Evolutionary conservation across 1,284 basidiomycete species (phyloP).

Genomic region (Sanghuangporus sanghuang): DNA sequence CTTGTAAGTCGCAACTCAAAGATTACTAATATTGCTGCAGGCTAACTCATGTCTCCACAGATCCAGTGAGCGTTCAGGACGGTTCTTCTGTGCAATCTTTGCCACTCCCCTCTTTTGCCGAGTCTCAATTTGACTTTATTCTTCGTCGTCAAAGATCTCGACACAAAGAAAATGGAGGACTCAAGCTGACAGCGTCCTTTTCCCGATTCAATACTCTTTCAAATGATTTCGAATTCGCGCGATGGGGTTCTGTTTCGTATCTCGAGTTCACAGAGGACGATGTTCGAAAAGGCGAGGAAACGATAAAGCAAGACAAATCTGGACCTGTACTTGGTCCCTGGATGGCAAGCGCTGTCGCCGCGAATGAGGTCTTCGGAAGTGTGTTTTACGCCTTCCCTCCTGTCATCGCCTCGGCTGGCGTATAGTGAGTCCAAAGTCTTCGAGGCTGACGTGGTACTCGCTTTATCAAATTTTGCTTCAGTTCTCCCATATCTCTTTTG

Average conservation of each 20-base stretch:
- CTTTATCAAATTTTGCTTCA: constrained; percentile 23
- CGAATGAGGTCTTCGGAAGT: constrained; percentile 63
- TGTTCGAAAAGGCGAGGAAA: constrained; percentile 30
- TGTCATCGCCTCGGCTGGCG: constrained; percentile 50
- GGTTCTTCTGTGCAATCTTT: neutral
- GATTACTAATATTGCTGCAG: too few relatives aligned
- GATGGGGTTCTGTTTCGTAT: constrained; percentile 52
- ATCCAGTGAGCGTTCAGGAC: neutral
- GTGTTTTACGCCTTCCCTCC: constrained; percentile 69
- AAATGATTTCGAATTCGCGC: constrained; percentile 61
- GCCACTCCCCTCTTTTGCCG: constrained; percentile 38
- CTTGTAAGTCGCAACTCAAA: too few relatives aligned
- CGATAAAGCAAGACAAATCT: constrained; percentile 29
- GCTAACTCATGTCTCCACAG: too few relatives aligned
- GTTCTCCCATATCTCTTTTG: constrained; percentile 64
- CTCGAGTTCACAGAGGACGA: constrained; percentile 37
- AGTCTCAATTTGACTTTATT: constrained; percentile 48
- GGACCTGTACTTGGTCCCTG: constrained; percentile 49
- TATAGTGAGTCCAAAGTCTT: constrained; percentile 40
- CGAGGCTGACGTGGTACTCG: neutral
- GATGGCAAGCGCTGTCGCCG: constrained; percentile 55
- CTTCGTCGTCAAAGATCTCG: constrained; percentile 49
- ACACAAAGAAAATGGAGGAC: constrained; percentile 28
- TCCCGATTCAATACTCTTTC: constrained; percentile 61
- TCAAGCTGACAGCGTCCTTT: constrained; percentile 42